These are phyloP conservation scores for Xylariaceae sp. DNA, from an alignment of 2,329 filamentous ascomycete species.

Conservation along the genomic window DNA sequence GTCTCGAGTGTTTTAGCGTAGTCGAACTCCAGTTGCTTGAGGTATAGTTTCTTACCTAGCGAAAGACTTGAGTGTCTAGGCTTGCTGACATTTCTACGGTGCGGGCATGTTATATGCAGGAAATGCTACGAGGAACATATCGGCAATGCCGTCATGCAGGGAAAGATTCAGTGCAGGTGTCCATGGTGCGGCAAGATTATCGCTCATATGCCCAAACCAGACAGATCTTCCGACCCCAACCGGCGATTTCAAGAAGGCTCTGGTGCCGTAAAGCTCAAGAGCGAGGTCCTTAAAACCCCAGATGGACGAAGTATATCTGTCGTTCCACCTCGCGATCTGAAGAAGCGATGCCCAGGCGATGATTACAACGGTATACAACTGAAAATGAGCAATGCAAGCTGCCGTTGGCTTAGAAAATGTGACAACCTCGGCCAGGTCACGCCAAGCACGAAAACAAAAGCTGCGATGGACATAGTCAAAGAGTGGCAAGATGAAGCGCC, in stretches of 20 bases:
- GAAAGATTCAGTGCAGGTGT: not conserved
- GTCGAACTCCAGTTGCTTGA: not conserved
- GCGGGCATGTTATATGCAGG: constrained; percentile 12
- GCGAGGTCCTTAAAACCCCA: not conserved
- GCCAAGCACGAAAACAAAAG: constrained; percentile 13
- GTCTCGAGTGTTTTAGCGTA: not conserved
- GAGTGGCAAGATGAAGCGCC: constrained; percentile 6
- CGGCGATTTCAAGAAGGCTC: not conserved
- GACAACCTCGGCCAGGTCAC: not conserved
- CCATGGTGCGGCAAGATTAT: not conserved
- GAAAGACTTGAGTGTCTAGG: not conserved
- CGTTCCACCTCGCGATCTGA: not conserved
- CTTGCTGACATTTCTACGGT: constrained; percentile 14
- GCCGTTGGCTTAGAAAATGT: constrained; percentile 10
- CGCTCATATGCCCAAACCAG: not conserved
- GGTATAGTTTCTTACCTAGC: not conserved
- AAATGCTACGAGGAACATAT: not conserved
- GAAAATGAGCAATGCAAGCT: not conserved
- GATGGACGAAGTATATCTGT: not conserved
- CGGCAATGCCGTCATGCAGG: not conserved
- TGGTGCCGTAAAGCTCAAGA: not conserved
- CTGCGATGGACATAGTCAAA: not conserved
- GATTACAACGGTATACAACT: constrained; percentile 21
- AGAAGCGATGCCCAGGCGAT: constrained; percentile 1
- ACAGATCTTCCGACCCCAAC: not conserved